Conservation (phyloP, 306 rosid species). For the Astragalus membranaceus region DNA sequence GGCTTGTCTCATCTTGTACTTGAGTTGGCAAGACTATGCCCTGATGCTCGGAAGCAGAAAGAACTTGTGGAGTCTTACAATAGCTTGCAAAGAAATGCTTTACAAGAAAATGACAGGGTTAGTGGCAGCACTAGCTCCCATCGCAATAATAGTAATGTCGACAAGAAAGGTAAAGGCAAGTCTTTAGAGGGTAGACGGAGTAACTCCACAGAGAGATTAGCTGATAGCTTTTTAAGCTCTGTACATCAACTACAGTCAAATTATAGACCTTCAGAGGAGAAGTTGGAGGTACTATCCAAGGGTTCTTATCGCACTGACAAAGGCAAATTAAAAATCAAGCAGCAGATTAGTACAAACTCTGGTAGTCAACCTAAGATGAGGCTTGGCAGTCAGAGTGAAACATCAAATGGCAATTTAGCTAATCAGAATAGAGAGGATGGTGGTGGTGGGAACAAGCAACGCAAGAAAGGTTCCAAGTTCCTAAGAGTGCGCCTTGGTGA, state of each 20-base stretch:
- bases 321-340: constrained; percentile 54
- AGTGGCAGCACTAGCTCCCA: constrained; percentile 7
- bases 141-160: constrained; percentile 34
- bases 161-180: constrained; percentile 78
- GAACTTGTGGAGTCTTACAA: constrained; percentile 67
- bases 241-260: constrained; percentile 66
- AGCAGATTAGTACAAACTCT: constrained; percentile 28
- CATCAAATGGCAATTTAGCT: constrained; percentile 35
- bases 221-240: constrained; percentile 56
- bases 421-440: constrained; percentile 46
- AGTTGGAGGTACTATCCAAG: constrained; percentile 55
- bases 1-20: constrained; percentile 81
- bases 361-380: constrained; percentile 28
- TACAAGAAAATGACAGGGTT: constrained; percentile 34
- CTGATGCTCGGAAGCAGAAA: constrained; percentile 67
- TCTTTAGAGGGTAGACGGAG: constrained; percentile 30
- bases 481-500: constrained; percentile 77
- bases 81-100: constrained; percentile 37
- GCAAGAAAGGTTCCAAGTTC: constrained; percentile 74
- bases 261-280: constrained; percentile 52
- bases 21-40: constrained; percentile 83
- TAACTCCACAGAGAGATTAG: constrained; percentile 37
- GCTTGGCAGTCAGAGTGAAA: constrained; percentile 32
- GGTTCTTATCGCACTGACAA: constrained; percentile 63
- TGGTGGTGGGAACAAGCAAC: constrained; percentile 66